Conservation (phyloP, 179 eudicot species). For the Drosera spatulata region DNA sequence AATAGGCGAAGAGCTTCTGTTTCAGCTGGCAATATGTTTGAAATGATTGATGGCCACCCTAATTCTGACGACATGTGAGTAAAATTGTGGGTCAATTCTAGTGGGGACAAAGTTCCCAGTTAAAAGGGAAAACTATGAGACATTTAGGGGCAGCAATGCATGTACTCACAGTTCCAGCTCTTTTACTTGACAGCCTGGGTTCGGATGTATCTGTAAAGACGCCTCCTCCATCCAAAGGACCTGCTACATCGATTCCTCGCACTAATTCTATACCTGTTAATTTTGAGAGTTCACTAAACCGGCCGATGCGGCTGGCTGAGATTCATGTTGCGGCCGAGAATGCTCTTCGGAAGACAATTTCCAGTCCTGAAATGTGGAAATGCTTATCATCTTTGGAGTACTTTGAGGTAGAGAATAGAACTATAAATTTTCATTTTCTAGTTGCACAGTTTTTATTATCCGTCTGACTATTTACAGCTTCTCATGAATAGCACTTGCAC, state of each 20-base stretch:
- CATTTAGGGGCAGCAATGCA: too few species aligned
- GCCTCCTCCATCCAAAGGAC: constrained; percentile 30
- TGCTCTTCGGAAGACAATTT: constrained; percentile 70
- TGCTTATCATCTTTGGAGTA: constrained; percentile 74
- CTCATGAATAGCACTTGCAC: neutral
- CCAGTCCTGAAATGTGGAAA: constrained; percentile 58
- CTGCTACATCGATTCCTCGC: constrained; percentile 51
- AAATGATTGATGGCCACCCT: constrained; percentile 58
- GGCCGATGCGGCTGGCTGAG: constrained; percentile 94
- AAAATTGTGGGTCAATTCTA: neutral
- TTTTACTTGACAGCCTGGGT: constrained; percentile 42
- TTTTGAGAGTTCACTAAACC: constrained; percentile 65
- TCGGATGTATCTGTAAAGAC: constrained; percentile 26
- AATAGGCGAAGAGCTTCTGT: constrained; percentile 90
- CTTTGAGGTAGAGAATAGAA: constrained; percentile 54
- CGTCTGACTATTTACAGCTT: neutral
- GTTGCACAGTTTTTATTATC: neutral
- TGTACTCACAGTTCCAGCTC: constrained; percentile 1
- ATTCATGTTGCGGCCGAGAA: constrained; percentile 91
- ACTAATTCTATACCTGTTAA: constrained; percentile 77
- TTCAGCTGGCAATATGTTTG: constrained; percentile 76
- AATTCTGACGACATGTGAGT: constrained; percentile 47
- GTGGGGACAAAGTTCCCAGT: neutral
- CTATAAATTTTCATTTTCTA: neutral
- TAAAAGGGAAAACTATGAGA: neutral